Percentiles rank a stretch among this genome's conserved stretches.
These are phyloP conservation scores for Posidonia australis DNA, from an alignment of 106 monocot species.

Conservation along the genomic window DNA sequence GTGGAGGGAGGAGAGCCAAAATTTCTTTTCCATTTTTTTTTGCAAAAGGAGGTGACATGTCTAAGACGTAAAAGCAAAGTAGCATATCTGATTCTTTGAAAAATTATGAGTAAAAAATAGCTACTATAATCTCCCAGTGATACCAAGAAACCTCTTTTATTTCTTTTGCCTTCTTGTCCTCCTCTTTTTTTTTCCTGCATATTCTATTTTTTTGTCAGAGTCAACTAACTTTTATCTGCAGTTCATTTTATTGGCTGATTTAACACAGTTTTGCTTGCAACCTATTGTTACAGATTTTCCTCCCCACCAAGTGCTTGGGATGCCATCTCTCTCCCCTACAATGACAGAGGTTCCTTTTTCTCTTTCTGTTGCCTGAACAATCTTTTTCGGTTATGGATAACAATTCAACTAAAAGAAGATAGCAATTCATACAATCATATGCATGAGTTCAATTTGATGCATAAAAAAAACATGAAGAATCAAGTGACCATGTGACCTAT, in stretches of 20 bases:
- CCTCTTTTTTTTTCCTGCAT: neutral
- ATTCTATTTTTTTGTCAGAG: neutral
- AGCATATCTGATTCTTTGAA: neutral
- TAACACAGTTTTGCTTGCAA: neutral
- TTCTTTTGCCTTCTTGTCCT: neutral
- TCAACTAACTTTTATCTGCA: neutral
- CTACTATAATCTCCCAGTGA: neutral
- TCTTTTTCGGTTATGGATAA: neutral
- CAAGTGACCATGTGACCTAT: too few species aligned
- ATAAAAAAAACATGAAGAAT: too few species aligned
- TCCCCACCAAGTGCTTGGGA: constrained; percentile 85
- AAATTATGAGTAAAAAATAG: neutral
- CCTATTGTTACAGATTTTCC: constrained; percentile 56
- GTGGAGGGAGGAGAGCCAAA: too few species aligned
- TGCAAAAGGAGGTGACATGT: too few species aligned
- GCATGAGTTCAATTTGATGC: neutral
- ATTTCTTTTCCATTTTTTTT: too few species aligned
- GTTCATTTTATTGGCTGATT: neutral
- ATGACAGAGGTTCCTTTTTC: constrained; percentile 78
- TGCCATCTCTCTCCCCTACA: constrained; percentile 99
- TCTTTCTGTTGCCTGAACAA: neutral
- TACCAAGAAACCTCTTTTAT: too few species aligned
- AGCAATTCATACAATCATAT: neutral
- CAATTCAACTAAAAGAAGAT: neutral
- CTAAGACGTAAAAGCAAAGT: neutral